Percentiles rank a stretch among this genome's conserved stretches.
Conservation (phyloP, 257 asterid species). For the Echites panduratus region DNA sequence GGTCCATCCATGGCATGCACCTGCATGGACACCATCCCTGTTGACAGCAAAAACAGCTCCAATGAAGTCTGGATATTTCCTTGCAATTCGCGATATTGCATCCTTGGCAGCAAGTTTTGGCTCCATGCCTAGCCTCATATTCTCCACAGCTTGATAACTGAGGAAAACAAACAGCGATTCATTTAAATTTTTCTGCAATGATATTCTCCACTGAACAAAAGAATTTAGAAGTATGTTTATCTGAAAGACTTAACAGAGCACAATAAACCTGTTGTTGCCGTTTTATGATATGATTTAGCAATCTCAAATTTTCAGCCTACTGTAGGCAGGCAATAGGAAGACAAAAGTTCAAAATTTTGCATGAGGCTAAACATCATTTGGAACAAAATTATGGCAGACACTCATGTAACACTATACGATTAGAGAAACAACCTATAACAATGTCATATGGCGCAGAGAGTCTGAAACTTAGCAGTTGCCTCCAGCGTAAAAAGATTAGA, state of each 20-base stretch:
- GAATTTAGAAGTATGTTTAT: background rate
- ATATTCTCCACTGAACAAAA: conserved; percentile 1
- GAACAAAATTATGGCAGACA: background rate
- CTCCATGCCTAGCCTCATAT: conserved; percentile 93
- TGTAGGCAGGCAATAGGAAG: background rate
- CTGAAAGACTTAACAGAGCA: background rate
- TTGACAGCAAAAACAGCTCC: conserved; percentile 85
- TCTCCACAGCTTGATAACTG: conserved; percentile 97
- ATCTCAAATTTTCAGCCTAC: background rate
- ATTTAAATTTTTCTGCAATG: background rate
- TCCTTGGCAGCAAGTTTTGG: conserved; percentile 86
- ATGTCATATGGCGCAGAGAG: background rate
- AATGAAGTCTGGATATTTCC: conserved; percentile 65
- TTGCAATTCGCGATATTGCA: conserved; percentile 68
- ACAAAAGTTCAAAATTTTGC: background rate
- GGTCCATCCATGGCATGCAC: conserved; percentile 97
- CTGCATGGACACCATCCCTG: conserved; percentile 69
- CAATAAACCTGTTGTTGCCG: background rate
- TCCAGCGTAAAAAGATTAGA: background rate
- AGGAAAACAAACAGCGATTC: conserved; percentile 9
- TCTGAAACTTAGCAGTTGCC: background rate
- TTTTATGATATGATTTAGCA: background rate
- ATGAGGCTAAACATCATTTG: background rate
- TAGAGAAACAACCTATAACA: background rate
- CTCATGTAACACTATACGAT: background rate